Percentiles rank a stretch among this genome's conserved stretches.
These are phyloP conservation scores for Talaromyces sp. DNA, from an alignment of 2,329 filamentous ascomycete genomes.

Conservation along the genomic window DNA sequence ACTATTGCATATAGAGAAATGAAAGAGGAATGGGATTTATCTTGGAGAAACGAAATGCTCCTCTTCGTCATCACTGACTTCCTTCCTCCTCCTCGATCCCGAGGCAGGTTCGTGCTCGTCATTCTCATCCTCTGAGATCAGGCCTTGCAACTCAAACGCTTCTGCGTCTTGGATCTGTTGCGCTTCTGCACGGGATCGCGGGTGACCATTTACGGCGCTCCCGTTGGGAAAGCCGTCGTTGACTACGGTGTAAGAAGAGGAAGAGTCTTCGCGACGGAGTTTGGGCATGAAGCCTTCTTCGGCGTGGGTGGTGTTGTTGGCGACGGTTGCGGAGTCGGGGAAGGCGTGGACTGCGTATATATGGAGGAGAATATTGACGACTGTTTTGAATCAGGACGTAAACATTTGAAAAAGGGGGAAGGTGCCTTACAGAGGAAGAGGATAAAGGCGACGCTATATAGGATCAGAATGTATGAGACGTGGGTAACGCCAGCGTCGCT, in stretches of 20 bases:
- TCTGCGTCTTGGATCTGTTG: slow-evolving; percentile 71
- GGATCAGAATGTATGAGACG: slow-evolving; percentile 85
- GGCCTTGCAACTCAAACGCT: slow-evolving; percentile 86
- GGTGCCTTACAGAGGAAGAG: slow-evolving; percentile 70
- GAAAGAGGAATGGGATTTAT: neutral
- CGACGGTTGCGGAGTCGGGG: slow-evolving; percentile 33
- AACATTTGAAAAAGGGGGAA: slow-evolving; percentile 1
- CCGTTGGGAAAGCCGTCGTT: slow-evolving; percentile 31
- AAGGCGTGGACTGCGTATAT: slow-evolving; percentile 69
- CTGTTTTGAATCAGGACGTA: slow-evolving; percentile 31
- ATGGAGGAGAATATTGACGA: slow-evolving; percentile 78
- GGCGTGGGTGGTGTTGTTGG: slow-evolving; percentile 15
- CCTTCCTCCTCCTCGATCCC: slow-evolving; percentile 21
- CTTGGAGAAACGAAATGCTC: slow-evolving; percentile 13
- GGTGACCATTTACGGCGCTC: slow-evolving; percentile 50
- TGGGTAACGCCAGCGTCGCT: slow-evolving; percentile 73
- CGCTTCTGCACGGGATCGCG: slow-evolving; percentile 34
- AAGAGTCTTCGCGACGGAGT: slow-evolving; percentile 14
- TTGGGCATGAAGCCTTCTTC: slow-evolving; percentile 14
- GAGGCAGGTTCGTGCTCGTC: neutral
- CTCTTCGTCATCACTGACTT: slow-evolving; percentile 32
- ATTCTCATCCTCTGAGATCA: slow-evolving; percentile 79
- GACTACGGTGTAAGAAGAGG: slow-evolving; percentile 29
- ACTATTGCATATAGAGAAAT: neutral
- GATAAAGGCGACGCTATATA: slow-evolving; percentile 86